Base-by-base conservation (phyloP, 2,329 filamentous ascomycete species). In the Zopfia rhizophila region DNA sequence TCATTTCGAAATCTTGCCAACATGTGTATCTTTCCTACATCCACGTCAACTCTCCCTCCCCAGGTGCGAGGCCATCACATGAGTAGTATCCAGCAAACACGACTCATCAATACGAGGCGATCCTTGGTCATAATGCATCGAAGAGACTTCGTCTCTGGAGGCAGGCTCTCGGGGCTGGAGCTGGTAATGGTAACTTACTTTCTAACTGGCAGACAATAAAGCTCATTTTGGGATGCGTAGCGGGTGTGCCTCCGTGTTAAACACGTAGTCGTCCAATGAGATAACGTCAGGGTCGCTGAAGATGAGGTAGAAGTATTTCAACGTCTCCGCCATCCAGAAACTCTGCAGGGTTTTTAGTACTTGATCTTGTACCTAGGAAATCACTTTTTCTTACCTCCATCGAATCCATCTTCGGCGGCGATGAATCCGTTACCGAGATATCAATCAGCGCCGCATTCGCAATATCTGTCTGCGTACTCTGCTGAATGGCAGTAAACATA, bases 201-300 rank as follows among this genome's bases (percentile, higher is more conserved):
- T n/a, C n/a, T n/a, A n/a, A n/a, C n/a, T n/a, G n/a, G n/a, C n/a
- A n/a, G n/a, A n/a, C n/a, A n/a, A n/a, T n/a, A n/a, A n/a, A n/a
- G n/a, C n/a, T n/a, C n/a, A n/a, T n/a, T 63, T 62, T 17, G 62
- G 61, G 12, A 66, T 61, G 41, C 58, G 68, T 38, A 78, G 76
- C 3, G 75, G 73, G 65, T 78, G 75, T n/a, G 75, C 75, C 47
- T 78, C 75, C 6, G 75, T 78, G 44, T 78, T 78, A 53, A 78
- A 75, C 5, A 77, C 74, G 51, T 64, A 65, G 38, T 78, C 72
- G 51, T 79, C 76, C 48, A 78, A 53, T 52, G 70, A 75, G 31
- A 78, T 65, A 7, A 72, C 30, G 29, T 67, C 58, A 5, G 73
- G 71, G 32, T 76, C 71, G 42, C 72, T 75, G 55, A 78, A 78